Evolutionary conservation across 345 rosid genomes (phyloP).

Genomic region (Eucalyptus dawsonii): DNA sequence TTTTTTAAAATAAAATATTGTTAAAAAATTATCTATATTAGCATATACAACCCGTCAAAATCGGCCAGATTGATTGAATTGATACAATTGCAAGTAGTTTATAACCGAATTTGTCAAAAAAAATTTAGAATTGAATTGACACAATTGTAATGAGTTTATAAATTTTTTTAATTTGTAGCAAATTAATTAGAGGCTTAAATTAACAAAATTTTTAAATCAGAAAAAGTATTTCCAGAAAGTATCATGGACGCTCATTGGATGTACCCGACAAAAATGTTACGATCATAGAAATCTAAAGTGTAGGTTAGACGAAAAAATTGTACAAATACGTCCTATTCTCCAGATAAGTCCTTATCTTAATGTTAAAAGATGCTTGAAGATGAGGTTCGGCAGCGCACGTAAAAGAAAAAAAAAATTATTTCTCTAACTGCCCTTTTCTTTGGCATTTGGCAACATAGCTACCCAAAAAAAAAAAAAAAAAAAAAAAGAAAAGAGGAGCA

Average conservation of each 20-base stretch:
- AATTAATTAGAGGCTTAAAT: no score
- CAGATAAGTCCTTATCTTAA: no score
- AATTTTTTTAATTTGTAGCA: no score
- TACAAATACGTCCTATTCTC: background rate
- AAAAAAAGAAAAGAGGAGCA: background rate
- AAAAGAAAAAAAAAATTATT: background rate
- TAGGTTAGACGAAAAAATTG: background rate
- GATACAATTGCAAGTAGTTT: no score
- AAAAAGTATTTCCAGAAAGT: background rate
- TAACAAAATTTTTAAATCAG: background rate
- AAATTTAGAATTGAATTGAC: accelerated
- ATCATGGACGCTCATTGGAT: background rate
- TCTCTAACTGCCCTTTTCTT: background rate
- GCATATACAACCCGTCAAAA: accelerated
- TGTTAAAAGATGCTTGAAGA: background rate
- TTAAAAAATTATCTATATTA: no score
- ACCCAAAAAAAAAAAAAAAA: background rate
- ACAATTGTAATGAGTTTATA: no score
- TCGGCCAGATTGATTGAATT: accelerated
- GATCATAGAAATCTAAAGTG: background rate
- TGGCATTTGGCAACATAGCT: background rate
- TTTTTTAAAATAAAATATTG: no score
- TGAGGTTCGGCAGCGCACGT: background rate
- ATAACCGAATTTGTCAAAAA: accelerated
- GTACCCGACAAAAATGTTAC: background rate